A percentile compares a stretch with the other conserved stretches of the same genome.
phyloP scores from a whole-genome alignment of 441 rosid genomes.

The Brassica balearica region DNA sequence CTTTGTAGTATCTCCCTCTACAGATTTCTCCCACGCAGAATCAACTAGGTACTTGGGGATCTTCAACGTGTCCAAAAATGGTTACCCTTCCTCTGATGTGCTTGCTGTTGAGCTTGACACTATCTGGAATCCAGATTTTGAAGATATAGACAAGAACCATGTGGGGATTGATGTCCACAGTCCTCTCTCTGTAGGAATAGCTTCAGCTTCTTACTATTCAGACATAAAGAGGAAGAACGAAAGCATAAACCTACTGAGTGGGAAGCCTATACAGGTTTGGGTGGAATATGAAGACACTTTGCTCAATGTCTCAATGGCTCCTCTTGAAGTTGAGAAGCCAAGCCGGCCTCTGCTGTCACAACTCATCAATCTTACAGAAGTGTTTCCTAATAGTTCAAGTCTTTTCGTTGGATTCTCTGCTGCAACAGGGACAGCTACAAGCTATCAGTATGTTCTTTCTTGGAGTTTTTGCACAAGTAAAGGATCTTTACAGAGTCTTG shows the following conservation, averaged over 20 bases:
- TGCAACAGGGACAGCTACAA: slow-evolving; percentile 45
- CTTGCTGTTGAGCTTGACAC: slow-evolving; percentile 65
- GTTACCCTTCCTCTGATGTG: slow-evolving; percentile 48
- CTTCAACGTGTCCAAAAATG: slow-evolving; percentile 44
- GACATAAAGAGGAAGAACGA: slow-evolving; percentile 29
- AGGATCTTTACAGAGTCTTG: slow-evolving; percentile 34
- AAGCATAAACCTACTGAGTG: slow-evolving; percentile 47
- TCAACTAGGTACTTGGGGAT: slow-evolving; percentile 50
- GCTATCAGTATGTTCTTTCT: slow-evolving; percentile 53
- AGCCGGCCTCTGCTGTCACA: slow-evolving; percentile 53
- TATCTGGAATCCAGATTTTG: slow-evolving; percentile 37
- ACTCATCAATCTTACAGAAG: slow-evolving; percentile 43
- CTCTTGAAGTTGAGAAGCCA: slow-evolving; percentile 42
- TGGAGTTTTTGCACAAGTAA: slow-evolving; percentile 61
- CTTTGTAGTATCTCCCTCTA: slow-evolving; percentile 54
- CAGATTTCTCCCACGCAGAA: slow-evolving; percentile 45
- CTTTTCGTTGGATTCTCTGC: slow-evolving; percentile 66
- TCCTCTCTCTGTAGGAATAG: slow-evolving; percentile 44
- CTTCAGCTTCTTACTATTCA: slow-evolving; percentile 49
- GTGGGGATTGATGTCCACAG: slow-evolving; percentile 65
- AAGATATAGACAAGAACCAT: slow-evolving; percentile 52
- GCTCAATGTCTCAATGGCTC: slow-evolving; percentile 57
- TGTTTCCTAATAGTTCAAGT: slow-evolving; percentile 43
- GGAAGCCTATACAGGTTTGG: slow-evolving; percentile 56
- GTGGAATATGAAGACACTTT: slow-evolving; percentile 51